Base-by-base conservation (phyloP, 306 rosid genomes). In the Canavalia gladiata region DNA sequence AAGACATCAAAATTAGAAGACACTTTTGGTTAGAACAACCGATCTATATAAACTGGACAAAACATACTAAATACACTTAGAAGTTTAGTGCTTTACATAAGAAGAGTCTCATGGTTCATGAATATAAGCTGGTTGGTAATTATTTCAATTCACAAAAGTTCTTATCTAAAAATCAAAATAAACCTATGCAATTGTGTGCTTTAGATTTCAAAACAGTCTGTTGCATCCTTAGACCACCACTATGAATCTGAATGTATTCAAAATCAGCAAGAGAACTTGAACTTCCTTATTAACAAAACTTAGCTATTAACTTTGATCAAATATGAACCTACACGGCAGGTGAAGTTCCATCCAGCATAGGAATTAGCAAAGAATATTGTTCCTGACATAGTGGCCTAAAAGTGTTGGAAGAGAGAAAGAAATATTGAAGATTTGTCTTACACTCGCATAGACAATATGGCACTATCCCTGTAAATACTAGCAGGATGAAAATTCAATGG, bases 1-100 rank as follows among this genome's bases (percentile, higher is more conserved):
- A 62, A 57, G 3, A 78, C 1, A 74, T 13, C 4, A 82, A 37
- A 33, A 35, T 82, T 68, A 67, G 79, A 52, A 73, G 18, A 74
- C 3, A 4, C 41, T 47, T 39, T 72, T 18, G n/a, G 7, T 57
- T 37, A 37, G 1, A 28, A 67, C 18, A 70, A 64, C 54, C 10
- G 8, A 73, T 29, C 81, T 43, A 56, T 18, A 10, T 6, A 51
- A 41, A 50, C 35, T 7, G 4, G 50, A 13, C 4, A 34, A 30
- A 49, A 45, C 25, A 42, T 63, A 18, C 29, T 34, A 8, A 30
- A 64, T 75, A 11, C 25, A 13, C 39, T 56, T 54, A 3, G 7
- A 34, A 65, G 35, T 76, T 77, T 71, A 67, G 28, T 51, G 42
- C 50, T 77, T 76, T 34, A 35, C 42, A 68, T 25, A 11, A 34